Conservation (phyloP, 192 early-diverging fungal genomes). For the Linnemannia elongata region DNA sequence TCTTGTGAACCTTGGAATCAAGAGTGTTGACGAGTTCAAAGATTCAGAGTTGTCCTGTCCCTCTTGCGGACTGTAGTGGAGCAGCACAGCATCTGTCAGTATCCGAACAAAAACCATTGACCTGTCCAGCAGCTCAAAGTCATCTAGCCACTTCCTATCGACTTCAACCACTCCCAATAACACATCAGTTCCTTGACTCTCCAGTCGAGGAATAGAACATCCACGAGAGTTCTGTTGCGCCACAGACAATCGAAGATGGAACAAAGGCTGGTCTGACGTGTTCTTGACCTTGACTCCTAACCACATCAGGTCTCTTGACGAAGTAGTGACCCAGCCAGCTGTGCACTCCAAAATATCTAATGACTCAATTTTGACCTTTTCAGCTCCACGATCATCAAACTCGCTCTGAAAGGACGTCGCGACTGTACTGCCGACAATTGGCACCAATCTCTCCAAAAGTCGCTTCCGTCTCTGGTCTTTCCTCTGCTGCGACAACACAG, state of each 20-base stretch:
- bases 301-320: not conserved
- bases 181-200: not conserved
- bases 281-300: constrained; percentile 15
- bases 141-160: not conserved
- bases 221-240: not conserved
- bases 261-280: not conserved
- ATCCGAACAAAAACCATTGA: constrained; percentile 1
- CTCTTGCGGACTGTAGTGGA: constrained; percentile 1
- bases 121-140: constrained; percentile 10
- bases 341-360: constrained; percentile 10
- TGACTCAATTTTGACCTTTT: not conserved
- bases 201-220: constrained; percentile 2
- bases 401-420: not conserved
- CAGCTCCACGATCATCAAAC: not conserved
- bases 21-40: not conserved
- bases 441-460: constrained; percentile 22
- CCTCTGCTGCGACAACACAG: not conserved
- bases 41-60: not conserved
- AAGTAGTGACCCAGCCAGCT: constrained; percentile 18
- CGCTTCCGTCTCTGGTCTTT: constrained; percentile 11
- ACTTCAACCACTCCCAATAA: not conserved
- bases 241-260: constrained; percentile 13
- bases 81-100: not conserved
- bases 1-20: not conserved
- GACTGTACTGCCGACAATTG: constrained; percentile 22